Percentiles rank a stretch among this genome's conserved stretches.
Evolutionary conservation across 2,329 filamentous ascomycete genomes (phyloP).

Genomic region (Pseudogymnoascus sp.): DNA sequence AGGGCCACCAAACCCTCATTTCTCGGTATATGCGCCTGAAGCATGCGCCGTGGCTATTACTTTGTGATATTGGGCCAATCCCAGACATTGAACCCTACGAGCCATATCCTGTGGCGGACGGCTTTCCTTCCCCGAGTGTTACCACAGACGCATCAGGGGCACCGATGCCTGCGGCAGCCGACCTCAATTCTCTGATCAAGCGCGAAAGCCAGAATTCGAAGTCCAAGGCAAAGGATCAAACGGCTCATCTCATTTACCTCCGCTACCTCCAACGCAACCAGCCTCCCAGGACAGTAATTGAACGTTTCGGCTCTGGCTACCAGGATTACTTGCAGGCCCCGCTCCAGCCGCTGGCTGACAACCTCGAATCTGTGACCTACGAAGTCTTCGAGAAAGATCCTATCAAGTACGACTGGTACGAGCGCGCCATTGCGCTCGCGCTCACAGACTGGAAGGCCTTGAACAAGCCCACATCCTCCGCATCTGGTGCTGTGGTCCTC

Average conservation of each 20-base stretch:
- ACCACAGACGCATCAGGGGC: conserved; percentile 29
- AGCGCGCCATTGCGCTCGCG: conserved; percentile 72
- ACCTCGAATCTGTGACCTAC: conserved; percentile 93
- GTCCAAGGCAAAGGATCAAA: conserved; percentile 42
- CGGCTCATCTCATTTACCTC: conserved; percentile 70
- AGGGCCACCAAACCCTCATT: conserved; percentile 52
- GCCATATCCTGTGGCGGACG: conserved; percentile 21
- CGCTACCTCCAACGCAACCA: conserved; percentile 78
- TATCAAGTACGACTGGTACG: conserved; percentile 96
- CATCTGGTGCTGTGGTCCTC: conserved; percentile 65
- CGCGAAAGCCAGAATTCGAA: not conserved
- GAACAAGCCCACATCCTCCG: conserved; percentile 64
- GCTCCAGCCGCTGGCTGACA: conserved; percentile 88
- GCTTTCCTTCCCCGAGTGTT: conserved; percentile 33
- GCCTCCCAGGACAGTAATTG: conserved; percentile 52
- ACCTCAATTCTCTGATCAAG: conserved; percentile 25
- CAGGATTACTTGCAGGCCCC: conserved; percentile 96
- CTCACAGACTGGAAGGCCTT: conserved; percentile 69
- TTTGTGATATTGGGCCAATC: conserved; percentile 53
- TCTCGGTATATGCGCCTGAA: conserved; percentile 57
- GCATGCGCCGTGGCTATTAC: conserved; percentile 50
- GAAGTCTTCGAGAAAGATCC: conserved; percentile 98
- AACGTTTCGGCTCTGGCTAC: conserved; percentile 63
- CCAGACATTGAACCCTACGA: conserved; percentile 27
- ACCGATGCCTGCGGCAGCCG: not conserved